Evolutionary conservation across 768 basidiomycete species (phyloP).

Genomic region (Russula emetica): DNA sequence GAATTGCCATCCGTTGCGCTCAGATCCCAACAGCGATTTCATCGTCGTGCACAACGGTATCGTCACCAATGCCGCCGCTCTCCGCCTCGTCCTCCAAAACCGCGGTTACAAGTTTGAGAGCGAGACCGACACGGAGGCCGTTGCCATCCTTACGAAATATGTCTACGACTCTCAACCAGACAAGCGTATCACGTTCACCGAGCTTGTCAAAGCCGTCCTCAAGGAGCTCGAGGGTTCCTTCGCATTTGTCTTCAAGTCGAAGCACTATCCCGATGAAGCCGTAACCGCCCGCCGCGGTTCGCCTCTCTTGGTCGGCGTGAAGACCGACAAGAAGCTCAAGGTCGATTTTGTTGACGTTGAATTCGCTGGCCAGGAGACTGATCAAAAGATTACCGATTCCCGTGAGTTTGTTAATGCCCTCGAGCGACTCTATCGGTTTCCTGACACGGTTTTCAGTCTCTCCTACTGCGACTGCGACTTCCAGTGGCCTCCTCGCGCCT

Average conservation of each 20-base stretch:
- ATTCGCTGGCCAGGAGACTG: slow-evolving; percentile 70
- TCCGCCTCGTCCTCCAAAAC: slow-evolving; percentile 90
- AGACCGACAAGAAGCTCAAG: slow-evolving; percentile 99
- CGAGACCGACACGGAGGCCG: slow-evolving; percentile 97
- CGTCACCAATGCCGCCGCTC: slow-evolving; percentile 88
- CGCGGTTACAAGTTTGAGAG: slow-evolving; percentile 91
- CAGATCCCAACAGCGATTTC: slow-evolving; percentile 78
- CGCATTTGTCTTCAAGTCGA: slow-evolving; percentile 98
- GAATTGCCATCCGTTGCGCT: slow-evolving; percentile 95
- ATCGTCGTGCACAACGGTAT: slow-evolving; percentile 97
- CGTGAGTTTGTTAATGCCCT: slow-evolving; percentile 36
- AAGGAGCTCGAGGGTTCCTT: slow-evolving; percentile 99
- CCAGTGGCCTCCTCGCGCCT: slow-evolving; percentile 65
- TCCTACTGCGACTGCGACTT: slow-evolving; percentile 40
- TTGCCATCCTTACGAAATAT: slow-evolving; percentile 94
- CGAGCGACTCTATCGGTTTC: slow-evolving; percentile 3
- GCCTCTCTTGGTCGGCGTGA: slow-evolving; percentile 94
- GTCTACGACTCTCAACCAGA: slow-evolving; percentile 89
- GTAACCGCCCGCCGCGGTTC: slow-evolving; percentile 97
- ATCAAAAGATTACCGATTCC: slow-evolving; percentile 41
- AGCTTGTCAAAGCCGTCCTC: slow-evolving; percentile 89
- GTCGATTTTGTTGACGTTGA: slow-evolving; percentile 99
- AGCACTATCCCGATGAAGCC: slow-evolving; percentile 91
- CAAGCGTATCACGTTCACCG: slow-evolving; percentile 83
- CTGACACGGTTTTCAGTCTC: slow-evolving; percentile 36